These are phyloP conservation scores for Mortierella sp. DNA, from an alignment of 371 early-diverging fungal genomes.

Conservation along the genomic window DNA sequence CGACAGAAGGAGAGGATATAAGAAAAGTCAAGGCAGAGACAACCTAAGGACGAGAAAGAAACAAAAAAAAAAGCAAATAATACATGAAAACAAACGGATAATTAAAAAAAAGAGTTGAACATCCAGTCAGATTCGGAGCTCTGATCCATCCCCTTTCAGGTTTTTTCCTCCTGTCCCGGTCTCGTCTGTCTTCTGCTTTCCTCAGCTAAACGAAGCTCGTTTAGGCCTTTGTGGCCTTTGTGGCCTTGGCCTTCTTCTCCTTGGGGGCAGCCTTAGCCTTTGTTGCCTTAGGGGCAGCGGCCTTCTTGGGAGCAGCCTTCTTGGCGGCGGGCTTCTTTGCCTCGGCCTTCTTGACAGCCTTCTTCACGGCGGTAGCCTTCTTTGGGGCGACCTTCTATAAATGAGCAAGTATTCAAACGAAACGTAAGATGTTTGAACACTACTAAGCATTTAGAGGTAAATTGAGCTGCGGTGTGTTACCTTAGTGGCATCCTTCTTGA, in stretches of 20 bases:
- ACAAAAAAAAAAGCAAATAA: conserved; percentile 9
- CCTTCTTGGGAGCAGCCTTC: conserved; percentile 62
- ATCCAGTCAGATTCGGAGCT: conserved; percentile 10
- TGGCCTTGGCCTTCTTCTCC: conserved; percentile 59
- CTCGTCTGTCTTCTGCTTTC: conserved; percentile 4
- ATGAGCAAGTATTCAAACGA: neutral
- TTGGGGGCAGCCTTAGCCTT: conserved; percentile 56
- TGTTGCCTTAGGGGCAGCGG: conserved; percentile 50
- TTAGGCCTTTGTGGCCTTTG: conserved; percentile 56
- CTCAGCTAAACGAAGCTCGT: neutral
- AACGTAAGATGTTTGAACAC: neutral
- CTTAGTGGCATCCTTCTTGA: conserved; percentile 57
- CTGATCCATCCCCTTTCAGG: neutral
- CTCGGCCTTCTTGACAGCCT: conserved; percentile 59
- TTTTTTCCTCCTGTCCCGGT: conserved; percentile 15
- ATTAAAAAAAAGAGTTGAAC: conserved; percentile 11
- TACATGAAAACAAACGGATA: conserved; percentile 13
- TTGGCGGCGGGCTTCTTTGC: conserved; percentile 65
- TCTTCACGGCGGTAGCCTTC: conserved; percentile 65
- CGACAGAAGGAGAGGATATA: conserved; percentile 22
- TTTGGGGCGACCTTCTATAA: conserved; percentile 49
- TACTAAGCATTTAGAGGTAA: too few relatives aligned
- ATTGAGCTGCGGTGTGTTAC: too few relatives aligned
- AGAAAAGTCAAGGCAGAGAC: conserved; percentile 18
- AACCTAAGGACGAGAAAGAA: neutral